Evolutionary conservation across 1,139 yeast species (phyloP).

Genomic region (Pichiaceae sp.): DNA sequence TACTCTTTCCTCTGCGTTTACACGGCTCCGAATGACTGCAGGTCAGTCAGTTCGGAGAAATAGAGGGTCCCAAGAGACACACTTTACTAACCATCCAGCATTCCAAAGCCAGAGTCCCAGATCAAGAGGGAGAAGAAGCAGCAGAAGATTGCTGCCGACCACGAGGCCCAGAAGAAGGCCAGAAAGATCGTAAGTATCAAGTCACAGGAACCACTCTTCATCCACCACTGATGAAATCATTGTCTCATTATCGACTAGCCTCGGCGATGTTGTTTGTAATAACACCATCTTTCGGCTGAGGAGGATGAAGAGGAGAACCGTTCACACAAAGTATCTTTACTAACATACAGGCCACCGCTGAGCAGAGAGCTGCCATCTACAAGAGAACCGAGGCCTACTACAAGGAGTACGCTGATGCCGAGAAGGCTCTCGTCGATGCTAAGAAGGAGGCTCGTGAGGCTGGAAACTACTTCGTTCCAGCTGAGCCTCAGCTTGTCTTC

Average conservation of each 20-base stretch:
- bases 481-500: constrained; percentile 93
- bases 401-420: constrained; percentile 93
- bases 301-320: constrained; percentile 1
- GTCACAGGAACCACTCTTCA: constrained; percentile 1
- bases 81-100: constrained; percentile 25
- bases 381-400: constrained; percentile 98
- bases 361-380: constrained; percentile 91
- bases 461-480: constrained; percentile 95
- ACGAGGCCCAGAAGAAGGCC: constrained; percentile 80
- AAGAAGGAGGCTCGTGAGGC: constrained; percentile 95
- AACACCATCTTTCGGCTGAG: constrained; percentile 99
- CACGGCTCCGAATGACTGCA: constrained; percentile 19
- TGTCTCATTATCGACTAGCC: constrained; percentile 58
- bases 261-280: constrained; percentile 85
- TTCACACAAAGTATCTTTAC: constrained; percentile 2
- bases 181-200: constrained; percentile 78
- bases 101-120: constrained; percentile 78
- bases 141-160: constrained; percentile 78
- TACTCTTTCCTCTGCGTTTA: constrained; percentile 25
- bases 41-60: constrained; percentile 19
- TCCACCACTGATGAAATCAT: constrained; percentile 46
- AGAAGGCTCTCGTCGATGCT: constrained; percentile 85
- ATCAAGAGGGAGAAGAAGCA: constrained; percentile 91
- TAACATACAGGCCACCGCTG: constrained; percentile 37
- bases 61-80: neutral